phyloP scores from a whole-genome alignment of 1,284 basidiomycete species.

The Cutaneotrichosporon spelunceum region DNA sequence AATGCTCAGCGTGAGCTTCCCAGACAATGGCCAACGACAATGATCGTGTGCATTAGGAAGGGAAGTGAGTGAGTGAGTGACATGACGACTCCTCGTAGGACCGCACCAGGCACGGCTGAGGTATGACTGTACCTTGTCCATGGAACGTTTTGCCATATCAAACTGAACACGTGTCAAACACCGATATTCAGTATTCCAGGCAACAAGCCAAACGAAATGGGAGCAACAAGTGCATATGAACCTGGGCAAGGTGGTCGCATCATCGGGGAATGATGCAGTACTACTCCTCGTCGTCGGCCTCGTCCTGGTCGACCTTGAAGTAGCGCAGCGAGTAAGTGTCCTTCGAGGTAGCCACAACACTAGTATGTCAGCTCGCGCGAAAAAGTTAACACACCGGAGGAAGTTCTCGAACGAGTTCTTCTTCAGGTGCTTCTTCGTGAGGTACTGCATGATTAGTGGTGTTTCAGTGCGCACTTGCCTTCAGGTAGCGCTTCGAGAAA shows the following conservation, averaged over 20 bases:
- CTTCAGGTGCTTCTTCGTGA: slow-evolving; percentile 94
- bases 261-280: neutral
- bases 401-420: slow-evolving; percentile 53
- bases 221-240: neutral
- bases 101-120: no score
- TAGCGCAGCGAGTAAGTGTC: slow-evolving; percentile 86
- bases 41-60: no score
- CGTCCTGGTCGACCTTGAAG: slow-evolving; percentile 86
- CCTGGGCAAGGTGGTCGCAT: neutral
- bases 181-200: no score
- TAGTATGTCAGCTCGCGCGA: slow-evolving; percentile 33
- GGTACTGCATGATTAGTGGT: slow-evolving; percentile 61
- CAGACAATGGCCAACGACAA: no score
- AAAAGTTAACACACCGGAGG: slow-evolving; percentile 38
- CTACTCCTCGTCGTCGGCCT: slow-evolving; percentile 53
- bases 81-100: no score
- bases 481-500: slow-evolving; percentile 79
- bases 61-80: no score
- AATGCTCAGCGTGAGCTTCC: no score
- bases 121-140: no score
- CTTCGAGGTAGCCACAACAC: slow-evolving; percentile 82
- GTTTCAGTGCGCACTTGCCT: slow-evolving; percentile 23
- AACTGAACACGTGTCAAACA: no score
- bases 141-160: no score
- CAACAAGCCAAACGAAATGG: neutral